Conservation (phyloP, 108 stramenopile genomes). For the Cyclotella choctawhatcheeana region DNA sequence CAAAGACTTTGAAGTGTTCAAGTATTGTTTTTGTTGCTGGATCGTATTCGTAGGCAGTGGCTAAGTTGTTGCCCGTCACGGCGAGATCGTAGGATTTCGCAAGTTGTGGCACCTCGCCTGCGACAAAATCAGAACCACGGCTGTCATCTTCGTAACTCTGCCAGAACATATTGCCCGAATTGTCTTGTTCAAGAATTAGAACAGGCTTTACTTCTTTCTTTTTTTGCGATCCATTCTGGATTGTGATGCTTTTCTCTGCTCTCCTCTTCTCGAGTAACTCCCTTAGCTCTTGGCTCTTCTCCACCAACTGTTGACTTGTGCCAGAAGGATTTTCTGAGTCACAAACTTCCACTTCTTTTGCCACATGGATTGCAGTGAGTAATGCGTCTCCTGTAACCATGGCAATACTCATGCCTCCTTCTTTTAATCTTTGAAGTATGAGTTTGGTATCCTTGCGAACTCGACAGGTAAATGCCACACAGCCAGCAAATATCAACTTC, state of each 20-base stretch:
- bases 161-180: conserved; percentile 76
- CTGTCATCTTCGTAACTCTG: conserved; percentile 84
- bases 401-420: conserved; percentile 66
- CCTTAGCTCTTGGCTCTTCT: too few relatives aligned
- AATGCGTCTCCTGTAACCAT: conserved; percentile 98
- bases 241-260: too few relatives aligned
- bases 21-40: conserved; percentile 69
- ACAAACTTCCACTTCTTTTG: conserved; percentile 83
- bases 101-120: conserved; percentile 67
- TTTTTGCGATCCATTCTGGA: too few relatives aligned
- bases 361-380: conserved; percentile 94
- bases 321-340: conserved; percentile 29
- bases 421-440: conserved; percentile 83
- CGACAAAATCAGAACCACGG: conserved; percentile 57
- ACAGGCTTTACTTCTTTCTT: too few relatives aligned
- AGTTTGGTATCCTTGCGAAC: conserved; percentile 91
- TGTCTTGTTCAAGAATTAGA: not conserved
- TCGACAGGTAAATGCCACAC: conserved; percentile 95
- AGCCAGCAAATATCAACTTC: conserved; percentile 87
- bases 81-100: conserved; percentile 83
- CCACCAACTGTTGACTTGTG: too few relatives aligned
- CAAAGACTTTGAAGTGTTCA: conserved; percentile 91
- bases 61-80: conserved; percentile 81
- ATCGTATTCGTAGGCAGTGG: conserved; percentile 79
- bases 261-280: too few relatives aligned